Base-by-base conservation (phyloP, 1,284 basidiomycete genomes). In the Ustilago bromivora region DNA sequence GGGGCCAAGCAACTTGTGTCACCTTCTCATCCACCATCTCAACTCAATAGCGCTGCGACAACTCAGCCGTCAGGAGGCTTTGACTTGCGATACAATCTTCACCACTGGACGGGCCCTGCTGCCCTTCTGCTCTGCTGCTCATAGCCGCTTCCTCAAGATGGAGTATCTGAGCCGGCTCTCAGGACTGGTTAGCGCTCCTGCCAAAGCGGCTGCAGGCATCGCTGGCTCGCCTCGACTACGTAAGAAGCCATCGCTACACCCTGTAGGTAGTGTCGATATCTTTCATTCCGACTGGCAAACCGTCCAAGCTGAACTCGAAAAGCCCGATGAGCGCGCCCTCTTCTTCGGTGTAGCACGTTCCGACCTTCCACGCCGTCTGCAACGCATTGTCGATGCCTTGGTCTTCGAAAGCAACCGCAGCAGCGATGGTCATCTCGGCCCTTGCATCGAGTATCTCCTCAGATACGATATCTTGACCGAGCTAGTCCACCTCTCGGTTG, bases 361-460 rank as follows among this genome's bases (percentile, higher is more conserved):
- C 2, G 90, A 92, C 85, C 93, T 96, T 0, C 94, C 95, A 10
- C 88, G 87, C 7, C 90, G 91, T 69, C 88, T 98, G 17, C 90
- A 91, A 82, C 90, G 91, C n/a, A 92, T 98, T 88, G 92, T 95
- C 4, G 93, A 96, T 86, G 89, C 93, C 3, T 89, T 98, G 52
- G 93, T 96, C 17, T 91, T 91, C 88, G 95, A 97, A 86, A 92
- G 92, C 31, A 92, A 92, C 17, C 89, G 91, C 71, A 90, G 90
- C 19, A 93, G 95, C 81, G 92, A 93, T 87, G 93, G 93, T 69
- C 66, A 77, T 69, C 71, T 78, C 2, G 95, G 95, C 28, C 91
- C 90, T 17, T 96, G 94, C 84, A 88, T 97, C 71, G 96, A 98
- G 87, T 94, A 94, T 86, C 89, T 97, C 35, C 88, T 98, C 57